Base-by-base conservation (phyloP, 495 filamentous ascomycete species). In the Penicillium crystallinum region DNA sequence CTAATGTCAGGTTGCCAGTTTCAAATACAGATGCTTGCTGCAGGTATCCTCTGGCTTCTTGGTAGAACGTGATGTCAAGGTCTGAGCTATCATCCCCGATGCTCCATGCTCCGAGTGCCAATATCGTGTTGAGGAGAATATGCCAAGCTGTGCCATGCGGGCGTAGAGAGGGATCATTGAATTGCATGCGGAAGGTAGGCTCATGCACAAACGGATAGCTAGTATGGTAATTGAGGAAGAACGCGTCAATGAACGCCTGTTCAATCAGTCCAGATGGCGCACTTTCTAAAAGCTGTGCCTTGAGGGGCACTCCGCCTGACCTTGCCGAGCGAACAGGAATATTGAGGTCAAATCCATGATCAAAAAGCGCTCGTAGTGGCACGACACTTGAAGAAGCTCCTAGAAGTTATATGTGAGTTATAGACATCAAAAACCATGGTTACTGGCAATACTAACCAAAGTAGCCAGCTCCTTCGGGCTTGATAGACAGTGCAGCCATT, bases 181-280 rank as follows among this genome's bases (percentile, higher is more conserved):
- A 80, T 48, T 82, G 79, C 2, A 78, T 77, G 34, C 77, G 66
- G 46, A 82, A 82, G 4, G 74, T 77, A 3, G 72, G 65, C 56
- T 82, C 79, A 47, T 82, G 77, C 15, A 82, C 59, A 42, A 82
- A 75, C 7, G 79, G 78, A 55, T 82, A 82, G 39, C 71, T 77
- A 9, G 65, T 65, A 51, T 82, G 77, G 53, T 81, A 82, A 33
- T 72, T 71, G 14, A 71, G 56, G 49, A 81, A 81, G 53, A 75
- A 81, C 0, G 74, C 73, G 54, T 81, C 74, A 34, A 81, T 76
- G 34, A 80, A 70, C 1, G 70, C 66, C 45, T 74, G 71, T 49
- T 75, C 71, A 19, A 75, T 66, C 21, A 75, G 55, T 5, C 71
- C 74, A 21, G 72, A 73, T 1, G 72, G 72, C 7, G 72, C 72